Evolutionary conservation across 441 rosid genomes (phyloP).

Genomic region (Populus hybrid): DNA sequence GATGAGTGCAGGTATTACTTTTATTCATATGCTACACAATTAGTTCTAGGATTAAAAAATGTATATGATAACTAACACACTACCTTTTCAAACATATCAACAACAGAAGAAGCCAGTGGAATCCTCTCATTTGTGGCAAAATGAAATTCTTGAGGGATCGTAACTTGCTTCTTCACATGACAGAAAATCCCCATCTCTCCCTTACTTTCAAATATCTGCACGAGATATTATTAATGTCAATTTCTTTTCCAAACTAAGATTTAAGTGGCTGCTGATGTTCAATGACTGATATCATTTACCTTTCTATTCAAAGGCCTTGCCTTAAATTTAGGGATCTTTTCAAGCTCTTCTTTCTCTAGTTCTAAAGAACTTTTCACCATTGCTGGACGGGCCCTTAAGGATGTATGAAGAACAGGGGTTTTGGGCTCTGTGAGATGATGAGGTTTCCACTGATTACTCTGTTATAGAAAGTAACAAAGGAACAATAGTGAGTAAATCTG

Average conservation of each 20-base stretch:
- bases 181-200: conserved; percentile 87
- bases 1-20: neutral
- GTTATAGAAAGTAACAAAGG: conserved; percentile 13
- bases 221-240: conserved; percentile 6
- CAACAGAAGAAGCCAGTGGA: conserved; percentile 57
- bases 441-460: conserved; percentile 60
- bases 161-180: conserved; percentile 72
- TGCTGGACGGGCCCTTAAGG: conserved; percentile 82
- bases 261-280: neutral
- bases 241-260: neutral
- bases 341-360: conserved; percentile 84
- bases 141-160: conserved; percentile 87
- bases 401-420: conserved; percentile 78
- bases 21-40: neutral
- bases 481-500: conserved; percentile 4
- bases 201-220: conserved; percentile 92
- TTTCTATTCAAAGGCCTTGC: conserved; percentile 93
- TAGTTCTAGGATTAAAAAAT: neutral
- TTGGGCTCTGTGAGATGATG: conserved; percentile 66
- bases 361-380: conserved; percentile 73
- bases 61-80: neutral
- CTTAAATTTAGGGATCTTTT: conserved; percentile 87
- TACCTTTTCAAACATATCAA: conserved; percentile 87
- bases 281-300: conserved; percentile 36
- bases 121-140: conserved; percentile 88